Conservation (phyloP, 164 flowering plant species). For the Tetracentron sinense region DNA sequence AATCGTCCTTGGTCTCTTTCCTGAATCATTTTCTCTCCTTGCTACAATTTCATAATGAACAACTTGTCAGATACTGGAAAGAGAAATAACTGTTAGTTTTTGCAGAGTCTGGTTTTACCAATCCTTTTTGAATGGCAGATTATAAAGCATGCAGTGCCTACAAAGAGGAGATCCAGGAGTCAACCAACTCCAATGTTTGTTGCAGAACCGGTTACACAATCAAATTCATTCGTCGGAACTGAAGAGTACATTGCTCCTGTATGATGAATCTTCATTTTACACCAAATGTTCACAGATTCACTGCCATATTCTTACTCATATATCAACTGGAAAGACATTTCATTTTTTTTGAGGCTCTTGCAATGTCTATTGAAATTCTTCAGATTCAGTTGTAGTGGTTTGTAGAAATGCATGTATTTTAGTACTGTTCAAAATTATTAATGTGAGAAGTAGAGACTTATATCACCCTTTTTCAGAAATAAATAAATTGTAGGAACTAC, state of each 20-base stretch:
- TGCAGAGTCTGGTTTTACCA: no score
- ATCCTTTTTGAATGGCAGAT: no score
- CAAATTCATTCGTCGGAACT: slow-evolving; percentile 98
- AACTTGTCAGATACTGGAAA: no score
- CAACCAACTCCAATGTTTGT: slow-evolving; percentile 76
- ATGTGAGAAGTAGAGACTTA: no score
- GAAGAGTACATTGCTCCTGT: slow-evolving; percentile 99
- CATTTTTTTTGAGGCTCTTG: not conserved
- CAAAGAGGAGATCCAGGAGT: slow-evolving; percentile 52
- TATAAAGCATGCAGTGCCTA: slow-evolving; percentile 42
- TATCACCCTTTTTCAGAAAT: no score
- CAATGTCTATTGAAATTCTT: no score
- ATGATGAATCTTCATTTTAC: slow-evolving; percentile 22
- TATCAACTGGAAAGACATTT: not conserved
- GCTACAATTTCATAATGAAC: not conserved
- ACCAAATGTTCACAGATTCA: not conserved
- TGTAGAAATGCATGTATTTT: no score
- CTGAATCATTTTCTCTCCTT: not conserved
- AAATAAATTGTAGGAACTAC: no score
- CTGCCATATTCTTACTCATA: not conserved
- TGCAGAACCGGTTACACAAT: slow-evolving; percentile 79
- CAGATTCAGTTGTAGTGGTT: no score
- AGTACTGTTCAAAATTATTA: no score
- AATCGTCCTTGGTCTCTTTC: not conserved
- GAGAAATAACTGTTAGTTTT: not conserved